Evolutionary conservation across 2,329 filamentous ascomycete genomes (phyloP).

Genomic region (Shiraia bambusicola): DNA sequence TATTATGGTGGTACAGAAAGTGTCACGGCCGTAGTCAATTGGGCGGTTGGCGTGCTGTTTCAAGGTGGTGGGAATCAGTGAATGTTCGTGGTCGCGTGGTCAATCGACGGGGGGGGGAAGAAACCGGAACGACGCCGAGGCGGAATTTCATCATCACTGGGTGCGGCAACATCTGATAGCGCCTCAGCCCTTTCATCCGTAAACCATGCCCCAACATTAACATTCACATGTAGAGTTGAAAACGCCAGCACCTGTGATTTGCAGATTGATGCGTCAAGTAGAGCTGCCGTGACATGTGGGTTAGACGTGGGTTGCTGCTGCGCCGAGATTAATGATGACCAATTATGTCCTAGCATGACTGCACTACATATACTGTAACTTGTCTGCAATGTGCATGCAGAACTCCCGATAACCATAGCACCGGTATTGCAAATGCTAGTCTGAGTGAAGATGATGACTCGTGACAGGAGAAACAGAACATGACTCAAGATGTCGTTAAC

Average conservation of each 20-base stretch:
- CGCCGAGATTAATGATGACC: slow-evolving; percentile 17
- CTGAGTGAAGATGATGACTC: slow-evolving; percentile 22
- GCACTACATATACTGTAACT: slow-evolving; percentile 21
- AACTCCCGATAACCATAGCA: slow-evolving; percentile 32
- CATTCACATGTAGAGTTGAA: background rate
- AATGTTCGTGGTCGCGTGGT: slow-evolving; percentile 33
- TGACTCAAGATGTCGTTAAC: too few relatives aligned
- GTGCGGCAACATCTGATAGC: slow-evolving; percentile 9
- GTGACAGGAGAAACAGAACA: slow-evolving; percentile 1
- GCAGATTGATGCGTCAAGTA: background rate
- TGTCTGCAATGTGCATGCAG: slow-evolving; percentile 34
- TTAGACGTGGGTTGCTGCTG: slow-evolving; percentile 18
- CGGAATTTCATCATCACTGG: slow-evolving; percentile 20
- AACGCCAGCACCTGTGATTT: background rate
- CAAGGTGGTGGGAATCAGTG: slow-evolving; percentile 27
- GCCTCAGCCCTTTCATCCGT: background rate
- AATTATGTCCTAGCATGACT: slow-evolving; percentile 21
- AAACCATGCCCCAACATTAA: background rate
- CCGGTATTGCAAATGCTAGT: slow-evolving; percentile 28
- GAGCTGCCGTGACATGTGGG: slow-evolving; percentile 1
- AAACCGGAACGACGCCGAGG: slow-evolving; percentile 20
- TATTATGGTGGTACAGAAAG: slow-evolving; percentile 27
- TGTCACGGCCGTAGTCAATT: slow-evolving; percentile 14
- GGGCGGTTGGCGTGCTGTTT: slow-evolving; percentile 23
- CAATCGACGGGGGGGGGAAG: slow-evolving; percentile 25